These are phyloP conservation scores for Coemansia sp. DNA, from an alignment of 192 early-diverging fungal species.

Conservation along the genomic window DNA sequence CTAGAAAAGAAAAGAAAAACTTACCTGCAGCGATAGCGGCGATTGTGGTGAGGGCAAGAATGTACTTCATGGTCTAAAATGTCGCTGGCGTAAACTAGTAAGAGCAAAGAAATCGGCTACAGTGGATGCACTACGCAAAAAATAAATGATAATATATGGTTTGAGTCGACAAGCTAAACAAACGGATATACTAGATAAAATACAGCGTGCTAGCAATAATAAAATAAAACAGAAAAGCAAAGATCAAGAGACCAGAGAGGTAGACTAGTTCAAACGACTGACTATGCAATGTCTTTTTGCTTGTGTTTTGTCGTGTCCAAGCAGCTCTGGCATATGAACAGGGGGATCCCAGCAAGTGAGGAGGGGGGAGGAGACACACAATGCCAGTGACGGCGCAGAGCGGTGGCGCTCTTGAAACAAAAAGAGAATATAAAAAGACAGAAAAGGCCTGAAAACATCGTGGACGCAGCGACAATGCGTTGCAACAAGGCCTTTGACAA, in stretches of 20 bases:
- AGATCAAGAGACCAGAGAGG: not conserved
- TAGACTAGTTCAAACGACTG: not conserved
- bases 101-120: slow-evolving; percentile 2
- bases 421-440: no score
- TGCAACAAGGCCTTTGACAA: no score
- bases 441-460: no score
- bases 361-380: not conserved
- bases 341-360: no score
- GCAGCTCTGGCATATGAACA: not conserved
- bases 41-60: slow-evolving; percentile 36
- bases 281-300: not conserved
- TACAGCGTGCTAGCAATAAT: not conserved
- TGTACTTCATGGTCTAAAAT: slow-evolving; percentile 36
- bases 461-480: no score
- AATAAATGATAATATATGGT: not conserved
- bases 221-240: slow-evolving; percentile 1
- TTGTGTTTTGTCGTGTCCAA: not conserved
- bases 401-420: not conserved
- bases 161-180: not conserved
- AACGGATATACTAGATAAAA: not conserved
- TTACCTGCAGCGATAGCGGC: slow-evolving; percentile 45
- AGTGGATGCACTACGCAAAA: not conserved
- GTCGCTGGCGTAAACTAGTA: slow-evolving; percentile 12
- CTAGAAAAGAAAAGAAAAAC: slow-evolving; percentile 7
- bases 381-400: not conserved